Base-by-base conservation (phyloP, 208 protist genomes). In the Acanthamoeba triangularis region DNA sequence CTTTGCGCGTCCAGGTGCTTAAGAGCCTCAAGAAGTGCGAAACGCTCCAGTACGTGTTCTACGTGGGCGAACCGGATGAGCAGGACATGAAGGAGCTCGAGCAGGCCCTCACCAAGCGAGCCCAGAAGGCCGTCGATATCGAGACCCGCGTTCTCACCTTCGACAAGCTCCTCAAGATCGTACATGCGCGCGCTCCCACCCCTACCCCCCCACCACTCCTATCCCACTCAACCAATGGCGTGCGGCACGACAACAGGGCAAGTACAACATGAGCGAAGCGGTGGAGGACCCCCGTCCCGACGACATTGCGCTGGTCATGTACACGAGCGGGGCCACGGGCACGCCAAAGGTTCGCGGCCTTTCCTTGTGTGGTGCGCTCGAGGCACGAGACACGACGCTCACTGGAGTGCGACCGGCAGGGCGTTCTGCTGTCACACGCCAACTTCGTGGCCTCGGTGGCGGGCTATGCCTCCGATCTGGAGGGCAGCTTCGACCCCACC, bases 261-360 rank as follows among this genome's bases (percentile, higher is more conserved):
- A 93, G 44, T 82, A 93, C 59, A 93, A 93, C 44, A 74, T 59
- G 63, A 93, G 14, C 41, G 44, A 49, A 13, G 49, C 14, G 2
- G 6, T 30, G 20, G 78, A 87, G 49, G 78, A 87, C 33, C 94
- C 94, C 41, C 59, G 6, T 3, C 94, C 94, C 25, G 95, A 95
- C 7, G 65, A 94, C 44, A 20, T 96, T 3, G 76, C 72, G 23
- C 49, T 80, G 14, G 63, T 96, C 85, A 95, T 96, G 72, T 96
- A 95, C 93, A 96, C 95, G 8, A 94, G 84, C 74, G 95, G 95
- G 11, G 59, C 95, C 65, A 95, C 95, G 18, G 95, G 95, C 25
- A 74, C 56, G 23, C 95, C 95, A 10, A 96, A 96, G 65, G 90
- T 94, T 20, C 59, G 8, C 10, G 20, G 37, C 72, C 54, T 30